Evolutionary conservation across 2,329 filamentous ascomycete species (phyloP), one percentile per base, ranked within the genome.

Genomic region (Alternaria consortialis): DNA sequence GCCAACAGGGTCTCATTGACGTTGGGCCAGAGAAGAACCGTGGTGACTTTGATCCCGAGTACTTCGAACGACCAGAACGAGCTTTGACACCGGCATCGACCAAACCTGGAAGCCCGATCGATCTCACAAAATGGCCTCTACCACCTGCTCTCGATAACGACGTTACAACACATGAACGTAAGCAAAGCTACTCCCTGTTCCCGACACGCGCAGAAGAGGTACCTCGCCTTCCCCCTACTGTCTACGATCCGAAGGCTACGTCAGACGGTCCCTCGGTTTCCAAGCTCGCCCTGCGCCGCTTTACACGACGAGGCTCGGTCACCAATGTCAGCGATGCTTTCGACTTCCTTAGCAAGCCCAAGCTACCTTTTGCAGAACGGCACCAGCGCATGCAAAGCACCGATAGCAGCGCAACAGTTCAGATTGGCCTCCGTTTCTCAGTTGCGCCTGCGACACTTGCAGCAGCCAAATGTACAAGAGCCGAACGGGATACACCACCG

Each of bases 351-450:
- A 68, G 78, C 47, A 73, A 74, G 54, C 75, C 77, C 25, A 69
- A 67, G 47, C 80, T 79, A 42, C 81, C 82, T 53, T 78, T 79
- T 42, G 77, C 76, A 5, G 71, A 74, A 13, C 63, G 65, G 8
- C 80, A 83, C n/a, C 80, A 81, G 17, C 84, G 88, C 44, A 83
- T 87, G 60, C 88, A 87, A 5, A 92, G 89, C 1, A 81, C 88
- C 42, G 83, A 82, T 15, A 91, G 89, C 44, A 86, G 86, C 9
- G 88, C 88, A 25, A 91, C 89, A 0, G 89, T 92, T 11, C 89
- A 91, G 71, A 91, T 92, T 53, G 90, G 89, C 1, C 81, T 92
- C 15, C 85, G 90, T 11, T 82, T 92, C 56, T 91, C 89, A n/a
- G 63, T 80, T 6, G 77, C 76, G 12, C 77, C 77, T 13, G 77